phyloP scores from a whole-genome alignment of 1,139 yeast genomes.

The Oligophagozyma castellii region DNA sequence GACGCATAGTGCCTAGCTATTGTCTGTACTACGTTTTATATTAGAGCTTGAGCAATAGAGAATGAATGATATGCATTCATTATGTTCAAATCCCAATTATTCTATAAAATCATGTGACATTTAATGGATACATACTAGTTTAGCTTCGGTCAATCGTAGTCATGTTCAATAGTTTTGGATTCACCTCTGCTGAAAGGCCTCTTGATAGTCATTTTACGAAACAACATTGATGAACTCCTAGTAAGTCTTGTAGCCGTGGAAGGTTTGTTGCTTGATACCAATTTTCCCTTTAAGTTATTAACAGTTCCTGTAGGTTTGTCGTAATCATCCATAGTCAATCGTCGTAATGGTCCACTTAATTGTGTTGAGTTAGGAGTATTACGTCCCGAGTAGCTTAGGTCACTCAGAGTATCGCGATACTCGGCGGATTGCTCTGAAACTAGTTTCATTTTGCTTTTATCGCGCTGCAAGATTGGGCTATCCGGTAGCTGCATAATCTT shows the following conservation, averaged over 20 bases:
- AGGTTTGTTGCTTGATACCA: constrained; percentile 19
- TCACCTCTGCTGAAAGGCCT: neutral
- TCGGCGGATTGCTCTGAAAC: constrained; percentile 4
- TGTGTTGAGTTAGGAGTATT: constrained; percentile 6
- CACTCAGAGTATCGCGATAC: constrained; percentile 1
- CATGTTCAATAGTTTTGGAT: too few relatives aligned
- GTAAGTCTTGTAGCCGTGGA: constrained; percentile 17
- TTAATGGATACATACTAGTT: too few relatives aligned
- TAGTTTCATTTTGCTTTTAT: constrained; percentile 10
- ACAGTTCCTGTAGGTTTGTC: constrained; percentile 27
- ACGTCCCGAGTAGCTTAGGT: constrained; percentile 1
- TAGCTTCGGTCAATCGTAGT: too few relatives aligned
- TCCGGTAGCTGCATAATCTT: constrained; percentile 38
- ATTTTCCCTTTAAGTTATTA: constrained; percentile 23
- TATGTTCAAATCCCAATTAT: too few relatives aligned
- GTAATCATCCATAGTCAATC: constrained; percentile 24
- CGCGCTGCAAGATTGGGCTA: constrained; percentile 45
- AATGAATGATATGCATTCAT: too few relatives aligned
- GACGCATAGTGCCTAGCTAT: too few relatives aligned
- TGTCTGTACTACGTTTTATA: too few relatives aligned
- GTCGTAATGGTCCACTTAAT: constrained; percentile 9
- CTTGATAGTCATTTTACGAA: constrained; percentile 15
- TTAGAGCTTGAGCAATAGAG: too few relatives aligned
- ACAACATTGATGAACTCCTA: constrained; percentile 23
- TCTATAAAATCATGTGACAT: too few relatives aligned